phyloP scores from a whole-genome alignment of 164 flowering plant genomes.

The Macadamia tetraphylla region DNA sequence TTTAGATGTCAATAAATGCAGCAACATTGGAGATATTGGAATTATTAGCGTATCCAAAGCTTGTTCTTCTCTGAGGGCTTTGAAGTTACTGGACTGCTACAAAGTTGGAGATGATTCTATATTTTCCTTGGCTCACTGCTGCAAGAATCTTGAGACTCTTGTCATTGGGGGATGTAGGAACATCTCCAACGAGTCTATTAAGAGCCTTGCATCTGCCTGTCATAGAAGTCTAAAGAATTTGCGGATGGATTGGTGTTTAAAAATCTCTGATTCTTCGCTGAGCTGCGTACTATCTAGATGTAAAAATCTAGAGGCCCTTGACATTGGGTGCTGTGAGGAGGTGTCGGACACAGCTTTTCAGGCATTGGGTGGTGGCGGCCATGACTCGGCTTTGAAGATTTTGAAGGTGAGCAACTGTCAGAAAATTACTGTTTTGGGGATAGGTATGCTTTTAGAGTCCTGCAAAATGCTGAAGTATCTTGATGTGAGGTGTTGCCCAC shows the following conservation, averaged over 20 bases:
- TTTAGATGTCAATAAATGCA: constrained; percentile 75
- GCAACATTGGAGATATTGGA: constrained; percentile 65
- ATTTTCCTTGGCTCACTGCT: constrained; percentile 48
- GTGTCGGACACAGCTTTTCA: constrained; percentile 74
- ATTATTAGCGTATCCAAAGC: constrained; percentile 51
- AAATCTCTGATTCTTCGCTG: constrained; percentile 65
- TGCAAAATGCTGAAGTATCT: constrained; percentile 67
- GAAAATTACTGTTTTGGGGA: constrained; percentile 63
- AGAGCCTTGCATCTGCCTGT: constrained; percentile 49
- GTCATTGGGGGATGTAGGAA: constrained; percentile 76
- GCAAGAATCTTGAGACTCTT: constrained; percentile 76
- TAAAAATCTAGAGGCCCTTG: constrained; percentile 65
- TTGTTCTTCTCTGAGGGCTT: constrained; percentile 55
- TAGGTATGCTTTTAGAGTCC: constrained; percentile 43
- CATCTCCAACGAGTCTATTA: constrained; percentile 57
- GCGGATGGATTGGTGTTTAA: constrained; percentile 88
- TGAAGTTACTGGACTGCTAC: constrained; percentile 75
- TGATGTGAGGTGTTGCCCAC: constrained; percentile 85
- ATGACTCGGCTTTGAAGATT: constrained; percentile 43
- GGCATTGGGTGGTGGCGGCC: constrained; percentile 31
- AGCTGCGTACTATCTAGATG: constrained; percentile 52
- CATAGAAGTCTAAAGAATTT: constrained; percentile 49
- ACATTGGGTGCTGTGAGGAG: constrained; percentile 78
- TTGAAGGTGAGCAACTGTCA: constrained; percentile 75
- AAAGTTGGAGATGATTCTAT: constrained; percentile 70